Conservation (phyloP, 768 basidiomycete species). For the Tulasnella sp. region DNA sequence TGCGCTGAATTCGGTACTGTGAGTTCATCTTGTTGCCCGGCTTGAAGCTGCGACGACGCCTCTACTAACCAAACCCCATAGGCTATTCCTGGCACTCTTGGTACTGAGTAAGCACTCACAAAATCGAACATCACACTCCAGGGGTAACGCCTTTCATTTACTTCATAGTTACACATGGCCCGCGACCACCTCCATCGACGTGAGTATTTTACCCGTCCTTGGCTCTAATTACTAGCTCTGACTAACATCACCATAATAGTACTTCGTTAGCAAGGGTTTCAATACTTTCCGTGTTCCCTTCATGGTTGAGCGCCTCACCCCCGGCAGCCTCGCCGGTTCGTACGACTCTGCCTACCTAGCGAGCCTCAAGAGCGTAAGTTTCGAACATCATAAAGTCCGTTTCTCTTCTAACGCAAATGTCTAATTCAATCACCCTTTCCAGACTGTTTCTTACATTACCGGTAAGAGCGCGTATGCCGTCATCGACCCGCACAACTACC, state of each 20-base stretch:
- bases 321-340: constrained; percentile 53
- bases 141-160: background rate
- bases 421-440: constrained; percentile 43
- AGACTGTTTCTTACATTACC: constrained; percentile 57
- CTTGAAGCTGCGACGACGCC: constrained; percentile 43
- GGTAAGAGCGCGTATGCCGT: constrained; percentile 55
- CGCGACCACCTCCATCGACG: constrained; percentile 42
- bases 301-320: constrained; percentile 54
- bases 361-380: constrained; percentile 43
- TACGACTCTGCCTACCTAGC: constrained; percentile 54
- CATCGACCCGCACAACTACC: constrained; percentile 59
- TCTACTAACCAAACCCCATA: constrained; percentile 58
- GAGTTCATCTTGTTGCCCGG: background rate
- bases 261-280: constrained; percentile 54
- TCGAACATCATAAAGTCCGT: background rate
- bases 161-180: constrained; percentile 49
- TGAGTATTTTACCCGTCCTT: constrained; percentile 28
- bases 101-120: constrained; percentile 35
- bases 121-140: background rate
- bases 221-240: background rate
- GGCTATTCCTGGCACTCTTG: constrained; percentile 47
- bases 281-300: constrained; percentile 62
- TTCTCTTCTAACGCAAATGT: constrained; percentile 39
- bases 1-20: constrained; percentile 57
- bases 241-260: constrained; percentile 35